These are phyloP conservation scores for Glutinoglossum americanum DNA, from an alignment of 495 filamentous ascomycete genomes.

Conservation along the genomic window DNA sequence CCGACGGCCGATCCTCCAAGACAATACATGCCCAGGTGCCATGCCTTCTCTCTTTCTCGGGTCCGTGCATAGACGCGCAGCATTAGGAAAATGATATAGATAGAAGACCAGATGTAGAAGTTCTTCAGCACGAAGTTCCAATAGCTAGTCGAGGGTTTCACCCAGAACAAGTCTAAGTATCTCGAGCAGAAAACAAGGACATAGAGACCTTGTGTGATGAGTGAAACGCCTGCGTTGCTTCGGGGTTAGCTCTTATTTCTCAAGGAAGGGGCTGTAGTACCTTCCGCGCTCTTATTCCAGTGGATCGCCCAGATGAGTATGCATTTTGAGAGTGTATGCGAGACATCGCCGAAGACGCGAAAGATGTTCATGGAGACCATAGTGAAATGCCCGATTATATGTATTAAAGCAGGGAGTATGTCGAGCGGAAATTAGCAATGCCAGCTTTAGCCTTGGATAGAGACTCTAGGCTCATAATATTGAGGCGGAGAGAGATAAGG, in stretches of 20 bases:
- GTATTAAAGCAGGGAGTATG: background rate
- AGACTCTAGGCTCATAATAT: too few species aligned
- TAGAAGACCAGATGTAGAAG: constrained; percentile 65
- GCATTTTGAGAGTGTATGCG: constrained; percentile 65
- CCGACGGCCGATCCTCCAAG: constrained; percentile 26
- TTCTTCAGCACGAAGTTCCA: constrained; percentile 67
- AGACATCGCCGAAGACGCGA: constrained; percentile 60
- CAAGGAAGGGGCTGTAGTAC: constrained; percentile 18
- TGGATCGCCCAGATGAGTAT: constrained; percentile 88
- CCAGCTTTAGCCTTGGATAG: background rate
- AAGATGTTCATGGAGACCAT: constrained; percentile 38
- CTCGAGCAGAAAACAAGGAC: constrained; percentile 64
- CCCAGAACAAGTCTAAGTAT: constrained; percentile 61
- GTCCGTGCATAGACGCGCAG: constrained; percentile 70
- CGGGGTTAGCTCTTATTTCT: background rate
- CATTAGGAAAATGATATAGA: constrained; percentile 80
- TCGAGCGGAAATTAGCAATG: too few species aligned
- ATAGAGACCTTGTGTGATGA: constrained; percentile 85
- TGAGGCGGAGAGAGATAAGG: too few species aligned
- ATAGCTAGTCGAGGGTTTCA: constrained; percentile 8
- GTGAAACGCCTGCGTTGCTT: constrained; percentile 48
- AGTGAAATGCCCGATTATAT: background rate
- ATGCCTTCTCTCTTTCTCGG: constrained; percentile 71
- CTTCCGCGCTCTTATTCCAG: constrained; percentile 70
- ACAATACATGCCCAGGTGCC: constrained; percentile 45